Base-by-base conservation (phyloP, 2,329 filamentous ascomycete genomes). In the Teratosphaeria epicoccoides region DNA sequence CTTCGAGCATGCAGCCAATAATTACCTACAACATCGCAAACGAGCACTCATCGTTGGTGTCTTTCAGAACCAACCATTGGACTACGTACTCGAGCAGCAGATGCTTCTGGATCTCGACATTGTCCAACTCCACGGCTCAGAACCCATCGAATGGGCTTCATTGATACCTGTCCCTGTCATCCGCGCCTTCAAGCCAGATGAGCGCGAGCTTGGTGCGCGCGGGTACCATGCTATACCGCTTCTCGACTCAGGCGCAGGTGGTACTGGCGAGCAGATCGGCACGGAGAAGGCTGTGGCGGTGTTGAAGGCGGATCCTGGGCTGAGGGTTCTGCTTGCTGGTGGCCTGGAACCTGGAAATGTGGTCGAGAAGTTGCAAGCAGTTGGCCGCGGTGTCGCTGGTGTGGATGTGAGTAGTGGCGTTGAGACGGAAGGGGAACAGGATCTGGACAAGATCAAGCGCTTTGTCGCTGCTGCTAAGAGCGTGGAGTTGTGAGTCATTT, bases 331-430 rank as follows among this genome's bases (percentile, higher is more conserved):
- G 54, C 74, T 98, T 44, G 94, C 94, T 7, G 93, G 93, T 11
- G 94, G 93, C 0, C 67, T 98, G 51, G 82, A 82, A 54, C 82
- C 88, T 1, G 81, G 84, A 2, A 98, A 96, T 63, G 85, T 98
- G 4, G 73, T 73, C 1, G 74, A 80, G 4, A 77, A 80, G 6
- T 72, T 98, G 17, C 72, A 75, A 22, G 76, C 78, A 12, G 71
- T 91, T 14, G 84, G 82, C 0, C 73, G 78, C 6, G 80, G 83
- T 54, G 80, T 96, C 11, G 73, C 89, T 28, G 90, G 85, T 1
- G 86, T 98, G 3, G 93, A 98, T 73, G 88, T 95, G 20, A 95
- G 89, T 68, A 95, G 88, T 63, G 94, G 94, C 0, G 89, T 98
- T 2, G 93, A 97, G 70, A 83, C 82, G 29, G 79, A 85, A 60